These are phyloP conservation scores for Cladosporium colombiae DNA, from an alignment of 2,329 filamentous ascomycete species.

Conservation along the genomic window DNA sequence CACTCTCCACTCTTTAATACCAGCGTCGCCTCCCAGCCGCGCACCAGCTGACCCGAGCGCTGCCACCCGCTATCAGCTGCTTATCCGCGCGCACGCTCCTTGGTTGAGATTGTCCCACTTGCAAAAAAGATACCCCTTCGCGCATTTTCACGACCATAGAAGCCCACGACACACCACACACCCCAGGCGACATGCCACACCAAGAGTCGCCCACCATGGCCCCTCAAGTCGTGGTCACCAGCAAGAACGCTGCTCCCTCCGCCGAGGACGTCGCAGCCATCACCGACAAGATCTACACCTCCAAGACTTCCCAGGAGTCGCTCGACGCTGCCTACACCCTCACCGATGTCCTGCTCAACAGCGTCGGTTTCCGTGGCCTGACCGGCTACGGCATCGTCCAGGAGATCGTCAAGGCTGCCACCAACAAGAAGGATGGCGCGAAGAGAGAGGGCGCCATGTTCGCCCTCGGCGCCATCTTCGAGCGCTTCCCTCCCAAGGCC, in stretches of 20 bases:
- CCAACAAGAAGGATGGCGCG: conserved; percentile 89
- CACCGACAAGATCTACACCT: conserved; percentile 47
- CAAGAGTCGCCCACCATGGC: conserved; percentile 53
- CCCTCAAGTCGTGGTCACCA: conserved; percentile 49
- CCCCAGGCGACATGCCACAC: conserved; percentile 47
- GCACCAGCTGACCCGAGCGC: conserved; percentile 14
- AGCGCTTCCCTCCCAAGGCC: conserved; percentile 78
- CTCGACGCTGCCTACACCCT: conserved; percentile 66
- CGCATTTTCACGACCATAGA: conserved; percentile 16
- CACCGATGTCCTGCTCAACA: conserved; percentile 64
- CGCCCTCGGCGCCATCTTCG: conserved; percentile 88
- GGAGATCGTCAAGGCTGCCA: conserved; percentile 73
- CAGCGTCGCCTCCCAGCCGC: conserved; percentile 9
- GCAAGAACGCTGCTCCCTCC: conserved; percentile 46
- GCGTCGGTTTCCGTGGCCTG: conserved; percentile 64
- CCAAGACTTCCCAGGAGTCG: conserved; percentile 56
- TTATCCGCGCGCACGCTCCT: conserved; percentile 15
- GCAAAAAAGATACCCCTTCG: conserved; percentile 15
- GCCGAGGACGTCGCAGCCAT: conserved; percentile 49
- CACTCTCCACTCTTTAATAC: conserved; percentile 18
- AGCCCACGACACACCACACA: background rate
- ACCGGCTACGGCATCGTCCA: conserved; percentile 62
- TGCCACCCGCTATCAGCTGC: conserved; percentile 14
- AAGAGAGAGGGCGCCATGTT: conserved; percentile 92
- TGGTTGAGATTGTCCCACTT: conserved; percentile 11